These are phyloP conservation scores for Saussurea involucrata DNA, from an alignment of 129 eudicot species.

Conservation along the genomic window DNA sequence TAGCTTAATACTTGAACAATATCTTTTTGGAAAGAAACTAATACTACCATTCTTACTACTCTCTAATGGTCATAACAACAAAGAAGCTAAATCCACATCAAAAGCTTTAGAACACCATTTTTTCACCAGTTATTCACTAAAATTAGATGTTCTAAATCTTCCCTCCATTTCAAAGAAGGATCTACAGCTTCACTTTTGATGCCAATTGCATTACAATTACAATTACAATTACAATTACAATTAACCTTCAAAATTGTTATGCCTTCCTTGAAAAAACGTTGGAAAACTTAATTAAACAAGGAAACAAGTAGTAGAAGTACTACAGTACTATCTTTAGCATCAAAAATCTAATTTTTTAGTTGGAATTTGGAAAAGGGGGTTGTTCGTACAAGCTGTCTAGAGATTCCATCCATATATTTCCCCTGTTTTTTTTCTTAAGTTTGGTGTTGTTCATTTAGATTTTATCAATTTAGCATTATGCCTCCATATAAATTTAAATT, in stretches of 20 bases:
- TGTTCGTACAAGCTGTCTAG: background rate
- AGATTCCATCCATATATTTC: background rate
- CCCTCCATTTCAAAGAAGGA: background rate
- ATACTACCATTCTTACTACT: background rate
- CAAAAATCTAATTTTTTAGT: background rate
- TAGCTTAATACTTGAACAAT: background rate
- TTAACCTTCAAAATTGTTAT: background rate
- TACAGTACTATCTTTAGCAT: background rate
- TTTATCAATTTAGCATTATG: too few species aligned
- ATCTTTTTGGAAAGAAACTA: too few species aligned
- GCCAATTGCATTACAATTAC: background rate
- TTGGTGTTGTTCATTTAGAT: too few species aligned
- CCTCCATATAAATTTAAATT: too few species aligned
- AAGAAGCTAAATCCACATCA: background rate
- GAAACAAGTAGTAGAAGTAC: background rate
- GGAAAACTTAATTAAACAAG: background rate
- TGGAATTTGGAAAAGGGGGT: background rate
- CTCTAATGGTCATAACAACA: background rate
- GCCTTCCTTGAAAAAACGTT: background rate
- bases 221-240: too few species aligned
- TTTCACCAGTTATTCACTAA: background rate
- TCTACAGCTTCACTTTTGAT: background rate
- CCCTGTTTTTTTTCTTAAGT: constrained; percentile 5
- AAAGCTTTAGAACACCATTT: background rate
- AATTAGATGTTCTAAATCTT: background rate